Evolutionary conservation across 2,329 filamentous ascomycete genomes (phyloP).

Genomic region (Xylaria digitata): DNA sequence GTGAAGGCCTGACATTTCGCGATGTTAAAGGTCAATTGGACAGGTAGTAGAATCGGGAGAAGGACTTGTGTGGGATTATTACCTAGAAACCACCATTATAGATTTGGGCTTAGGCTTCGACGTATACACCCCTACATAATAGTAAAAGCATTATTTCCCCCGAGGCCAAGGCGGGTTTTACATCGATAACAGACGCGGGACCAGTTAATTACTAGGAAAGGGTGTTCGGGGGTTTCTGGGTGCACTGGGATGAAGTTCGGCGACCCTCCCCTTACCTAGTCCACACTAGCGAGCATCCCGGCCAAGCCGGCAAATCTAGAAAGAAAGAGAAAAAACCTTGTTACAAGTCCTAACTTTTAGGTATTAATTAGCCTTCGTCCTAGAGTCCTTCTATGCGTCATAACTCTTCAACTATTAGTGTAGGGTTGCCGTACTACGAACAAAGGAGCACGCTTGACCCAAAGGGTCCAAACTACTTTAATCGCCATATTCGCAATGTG

Average conservation of each 20-base stretch:
- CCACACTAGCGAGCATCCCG: constrained; percentile 20
- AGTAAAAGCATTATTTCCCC: background rate
- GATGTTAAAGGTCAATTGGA: background rate
- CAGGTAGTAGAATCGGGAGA: background rate
- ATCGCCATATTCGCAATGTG: constrained; percentile 23
- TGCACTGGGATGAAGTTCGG: constrained; percentile 29
- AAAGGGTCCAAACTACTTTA: constrained; percentile 10
- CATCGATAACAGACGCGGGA: background rate
- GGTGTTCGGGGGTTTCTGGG: background rate
- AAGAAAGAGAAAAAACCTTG: background rate
- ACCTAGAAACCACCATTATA: background rate
- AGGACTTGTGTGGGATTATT: background rate
- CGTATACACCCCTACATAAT: background rate
- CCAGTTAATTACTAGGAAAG: background rate
- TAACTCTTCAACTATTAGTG: background rate
- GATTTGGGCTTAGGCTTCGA: background rate
- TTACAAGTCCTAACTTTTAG: constrained; percentile 1
- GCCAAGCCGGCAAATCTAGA: constrained; percentile 8
- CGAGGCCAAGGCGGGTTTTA: background rate
- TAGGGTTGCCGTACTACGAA: background rate
- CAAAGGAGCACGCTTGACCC: constrained; percentile 19
- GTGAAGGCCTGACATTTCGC: too few relatives aligned
- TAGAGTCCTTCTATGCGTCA: constrained; percentile 8
- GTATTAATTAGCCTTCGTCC: constrained; percentile 18
- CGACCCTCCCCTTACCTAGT: constrained; percentile 22